Base-by-base conservation (phyloP, 306 rosid genomes). In the Adenanthera pavonina region DNA sequence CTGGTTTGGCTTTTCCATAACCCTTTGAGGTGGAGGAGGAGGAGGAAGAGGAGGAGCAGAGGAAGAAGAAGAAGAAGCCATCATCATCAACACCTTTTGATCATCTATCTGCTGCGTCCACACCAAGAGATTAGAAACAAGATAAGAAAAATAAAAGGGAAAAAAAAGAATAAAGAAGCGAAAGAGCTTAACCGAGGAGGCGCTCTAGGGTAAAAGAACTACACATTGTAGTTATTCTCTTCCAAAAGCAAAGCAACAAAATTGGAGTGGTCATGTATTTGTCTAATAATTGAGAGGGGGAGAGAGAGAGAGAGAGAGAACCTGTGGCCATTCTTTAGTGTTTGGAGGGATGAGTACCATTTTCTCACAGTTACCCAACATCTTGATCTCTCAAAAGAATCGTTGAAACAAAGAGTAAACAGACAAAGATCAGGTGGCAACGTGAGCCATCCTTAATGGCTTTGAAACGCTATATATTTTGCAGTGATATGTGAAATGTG, bases 191-290 rank as follows among this genome's bases (percentile, higher is more conserved):
- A 82, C 33, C 0, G 72, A 82, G 89, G 78, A 62, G 81, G 77
- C 12, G 84, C 65, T 82, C 84, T 87, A 86, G 92, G 91, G 86
- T 84, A 90, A 92, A 87, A 60, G 83, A 87, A 89, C 87, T 66
- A 17, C 70, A 84, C 81, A 71, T 78, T 61, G 82, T 20, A 81
- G 81, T 90, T 89, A 94, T 94, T 92, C 98, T 85, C 56, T 88
- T 91, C 97, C 97, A 92, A 94, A 75, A 78, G 92, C 91, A 75
- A 92, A 85, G 85, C 70, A 88, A 92, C 98, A 92, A 92, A 92
- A 84, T 74, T 85, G 82, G 78, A 75, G 43, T 89, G 86, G 96
- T 87, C 89, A 79, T 89, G 87, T 83, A 86, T 84, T 83, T 82
- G 88, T 86, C 90, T 84, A 92, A 95, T 93, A 90, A 91, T 95